Evolutionary conservation across 768 basidiomycete species (phyloP).

Genomic region (Tephrocybe sp.): DNA sequence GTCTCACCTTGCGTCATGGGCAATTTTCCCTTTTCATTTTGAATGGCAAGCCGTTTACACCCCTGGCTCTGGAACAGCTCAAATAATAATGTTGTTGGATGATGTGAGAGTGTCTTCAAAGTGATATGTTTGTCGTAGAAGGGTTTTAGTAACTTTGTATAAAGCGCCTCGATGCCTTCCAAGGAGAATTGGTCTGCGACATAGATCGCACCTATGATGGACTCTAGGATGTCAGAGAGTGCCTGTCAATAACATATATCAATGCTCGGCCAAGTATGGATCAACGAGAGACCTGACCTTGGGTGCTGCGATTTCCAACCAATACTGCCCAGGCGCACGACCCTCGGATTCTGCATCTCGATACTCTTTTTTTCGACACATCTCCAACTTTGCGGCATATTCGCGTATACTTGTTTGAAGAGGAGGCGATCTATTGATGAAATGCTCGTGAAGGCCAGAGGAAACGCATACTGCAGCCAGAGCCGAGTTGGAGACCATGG

Average conservation of each 20-base stretch:
- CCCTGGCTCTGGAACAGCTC: slow-evolving; percentile 72
- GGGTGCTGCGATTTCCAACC: slow-evolving; percentile 73
- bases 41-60: slow-evolving; percentile 62
- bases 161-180: slow-evolving; percentile 60
- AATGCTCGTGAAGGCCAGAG: slow-evolving; percentile 59
- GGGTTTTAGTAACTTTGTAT: slow-evolving; percentile 65
- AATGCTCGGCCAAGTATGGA: slow-evolving; percentile 1
- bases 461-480: slow-evolving; percentile 75
- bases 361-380: slow-evolving; percentile 47
- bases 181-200: slow-evolving; percentile 71
- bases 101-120: slow-evolving; percentile 67
- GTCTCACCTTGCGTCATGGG: slow-evolving; percentile 9
- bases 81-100: slow-evolving; percentile 73
- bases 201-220: slow-evolving; percentile 75
- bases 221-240: slow-evolving; percentile 78
- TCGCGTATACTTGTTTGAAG: slow-evolving; percentile 47
- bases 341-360: slow-evolving; percentile 44
- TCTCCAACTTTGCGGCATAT: slow-evolving; percentile 50
- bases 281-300: slow-evolving; percentile 45
- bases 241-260: slow-evolving; percentile 42
- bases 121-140: slow-evolving; percentile 79
- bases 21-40: slow-evolving; percentile 37
- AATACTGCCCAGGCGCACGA: slow-evolving; percentile 64
- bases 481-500: slow-evolving; percentile 83
- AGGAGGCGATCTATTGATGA: slow-evolving; percentile 55